Conservation (phyloP, 2,329 filamentous ascomycete genomes). For the Helotiales sp. region DNA sequence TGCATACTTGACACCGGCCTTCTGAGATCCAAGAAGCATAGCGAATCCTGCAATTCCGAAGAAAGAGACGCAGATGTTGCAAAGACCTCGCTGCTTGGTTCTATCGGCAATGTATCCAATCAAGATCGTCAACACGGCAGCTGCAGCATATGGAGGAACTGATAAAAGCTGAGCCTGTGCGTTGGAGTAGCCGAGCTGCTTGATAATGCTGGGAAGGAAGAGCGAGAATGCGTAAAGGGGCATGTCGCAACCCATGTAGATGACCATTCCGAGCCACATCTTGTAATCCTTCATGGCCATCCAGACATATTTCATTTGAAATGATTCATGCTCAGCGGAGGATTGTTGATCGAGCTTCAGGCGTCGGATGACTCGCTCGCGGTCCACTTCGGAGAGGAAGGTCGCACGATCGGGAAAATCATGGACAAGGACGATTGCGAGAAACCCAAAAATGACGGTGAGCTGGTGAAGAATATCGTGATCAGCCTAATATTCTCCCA, state of each 20-base stretch:
- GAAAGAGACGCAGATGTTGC: slow-evolving; percentile 72
- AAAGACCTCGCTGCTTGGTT: slow-evolving; percentile 70
- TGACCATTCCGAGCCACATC: slow-evolving; percentile 71
- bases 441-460: slow-evolving; percentile 67
- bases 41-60: slow-evolving; percentile 75
- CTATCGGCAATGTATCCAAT: slow-evolving; percentile 78
- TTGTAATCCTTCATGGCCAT: slow-evolving; percentile 79
- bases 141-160: slow-evolving; percentile 74
- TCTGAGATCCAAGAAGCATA: slow-evolving; percentile 70
- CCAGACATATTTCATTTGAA: slow-evolving; percentile 72
- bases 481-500: not conserved
- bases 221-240: slow-evolving; percentile 74
- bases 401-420: slow-evolving; percentile 78
- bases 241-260: slow-evolving; percentile 77
- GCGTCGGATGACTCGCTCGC: slow-evolving; percentile 69
- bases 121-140: slow-evolving; percentile 66
- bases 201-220: slow-evolving; percentile 79
- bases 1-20: slow-evolving; percentile 72
- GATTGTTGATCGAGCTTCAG: slow-evolving; percentile 71
- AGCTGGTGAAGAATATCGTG: not conserved
- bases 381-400: slow-evolving; percentile 71
- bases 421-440: slow-evolving; percentile 76
- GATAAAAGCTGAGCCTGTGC: slow-evolving; percentile 70
- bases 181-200: slow-evolving; percentile 51
- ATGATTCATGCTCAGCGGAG: slow-evolving; percentile 73